phyloP scores from a whole-genome alignment of 495 filamentous ascomycete genomes.

The Tuber calosporum region DNA sequence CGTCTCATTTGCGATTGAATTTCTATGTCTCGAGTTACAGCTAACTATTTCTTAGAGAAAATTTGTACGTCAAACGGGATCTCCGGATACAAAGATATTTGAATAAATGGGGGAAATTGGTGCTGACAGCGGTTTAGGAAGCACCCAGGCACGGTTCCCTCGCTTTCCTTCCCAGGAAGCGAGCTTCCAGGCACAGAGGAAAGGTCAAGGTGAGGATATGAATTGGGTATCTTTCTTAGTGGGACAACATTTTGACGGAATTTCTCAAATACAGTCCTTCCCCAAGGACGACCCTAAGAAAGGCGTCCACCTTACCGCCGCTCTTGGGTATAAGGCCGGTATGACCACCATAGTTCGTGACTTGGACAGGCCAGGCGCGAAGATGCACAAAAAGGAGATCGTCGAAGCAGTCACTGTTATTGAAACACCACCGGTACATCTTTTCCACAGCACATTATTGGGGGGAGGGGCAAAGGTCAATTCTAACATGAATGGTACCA shows the following conservation, averaged over 20 bases:
- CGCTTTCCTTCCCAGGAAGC: constrained; percentile 95
- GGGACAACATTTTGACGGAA: constrained; percentile 16
- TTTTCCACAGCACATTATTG: background rate
- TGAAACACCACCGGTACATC: constrained; percentile 97
- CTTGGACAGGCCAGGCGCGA: constrained; percentile 97
- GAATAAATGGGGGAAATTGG: background rate
- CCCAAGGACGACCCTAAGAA: constrained; percentile 99
- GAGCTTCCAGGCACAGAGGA: constrained; percentile 88
- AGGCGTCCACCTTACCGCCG: constrained; percentile 95
- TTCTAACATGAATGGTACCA: constrained; percentile 55
- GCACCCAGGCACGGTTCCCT: constrained; percentile 97
- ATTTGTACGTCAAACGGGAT: constrained; percentile 34
- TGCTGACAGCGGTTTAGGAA: constrained; percentile 45
- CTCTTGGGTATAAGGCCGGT: constrained; percentile 99
- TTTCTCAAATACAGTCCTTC: constrained; percentile 52
- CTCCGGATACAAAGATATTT: constrained; percentile 1
- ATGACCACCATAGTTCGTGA: constrained; percentile 99
- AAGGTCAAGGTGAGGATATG: constrained; percentile 89
- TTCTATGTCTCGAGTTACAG: constrained; percentile 6
- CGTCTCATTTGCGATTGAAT: constrained; percentile 12
- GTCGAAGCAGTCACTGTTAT: constrained; percentile 98
- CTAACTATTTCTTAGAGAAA: constrained; percentile 37
- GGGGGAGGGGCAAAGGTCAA: constrained; percentile 44
- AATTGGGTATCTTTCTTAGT: constrained; percentile 38
- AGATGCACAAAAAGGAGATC: constrained; percentile 99